Evolutionary conservation across 2,329 filamentous ascomycete species (phyloP).

Genomic region (Aspergillus piperis): DNA sequence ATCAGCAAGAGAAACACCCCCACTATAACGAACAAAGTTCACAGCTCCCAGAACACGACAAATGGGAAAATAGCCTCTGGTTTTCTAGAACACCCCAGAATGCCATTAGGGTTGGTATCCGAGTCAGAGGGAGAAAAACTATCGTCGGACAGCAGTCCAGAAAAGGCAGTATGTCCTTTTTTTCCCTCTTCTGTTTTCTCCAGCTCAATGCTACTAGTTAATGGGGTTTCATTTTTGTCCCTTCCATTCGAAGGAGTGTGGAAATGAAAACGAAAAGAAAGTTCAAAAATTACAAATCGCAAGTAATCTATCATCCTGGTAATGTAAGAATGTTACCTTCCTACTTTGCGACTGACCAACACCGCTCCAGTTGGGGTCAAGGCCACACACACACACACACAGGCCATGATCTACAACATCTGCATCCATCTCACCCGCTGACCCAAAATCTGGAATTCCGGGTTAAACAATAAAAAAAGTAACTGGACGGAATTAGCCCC

Average conservation of each 20-base stretch:
- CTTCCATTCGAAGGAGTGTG: too few species aligned
- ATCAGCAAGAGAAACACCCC: not conserved
- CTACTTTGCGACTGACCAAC: too few species aligned
- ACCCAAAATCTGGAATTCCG: not conserved
- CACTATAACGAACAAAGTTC: slow-evolving; percentile 4
- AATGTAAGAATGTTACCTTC: too few species aligned
- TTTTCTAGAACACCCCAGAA: slow-evolving; percentile 3
- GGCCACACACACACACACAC: too few species aligned
- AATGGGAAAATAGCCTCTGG: not conserved
- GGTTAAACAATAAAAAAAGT: not conserved
- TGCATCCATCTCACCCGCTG: not conserved
- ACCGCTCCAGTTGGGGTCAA: too few species aligned
- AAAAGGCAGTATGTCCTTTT: not conserved
- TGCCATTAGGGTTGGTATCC: not conserved
- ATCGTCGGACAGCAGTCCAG: slow-evolving; percentile 1
- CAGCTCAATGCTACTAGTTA: too few species aligned
- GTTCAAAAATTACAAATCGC: too few species aligned
- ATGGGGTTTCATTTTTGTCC: too few species aligned
- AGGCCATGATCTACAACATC: not conserved
- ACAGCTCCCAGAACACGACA: slow-evolving; percentile 8
- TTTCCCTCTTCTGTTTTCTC: too few species aligned
- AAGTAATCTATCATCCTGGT: too few species aligned
- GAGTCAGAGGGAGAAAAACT: not conserved
- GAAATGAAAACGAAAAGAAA: too few species aligned
- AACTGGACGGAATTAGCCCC: not conserved